Base-by-base conservation (phyloP, 176 grass and related monocot species). In the Themeda triandra region DNA sequence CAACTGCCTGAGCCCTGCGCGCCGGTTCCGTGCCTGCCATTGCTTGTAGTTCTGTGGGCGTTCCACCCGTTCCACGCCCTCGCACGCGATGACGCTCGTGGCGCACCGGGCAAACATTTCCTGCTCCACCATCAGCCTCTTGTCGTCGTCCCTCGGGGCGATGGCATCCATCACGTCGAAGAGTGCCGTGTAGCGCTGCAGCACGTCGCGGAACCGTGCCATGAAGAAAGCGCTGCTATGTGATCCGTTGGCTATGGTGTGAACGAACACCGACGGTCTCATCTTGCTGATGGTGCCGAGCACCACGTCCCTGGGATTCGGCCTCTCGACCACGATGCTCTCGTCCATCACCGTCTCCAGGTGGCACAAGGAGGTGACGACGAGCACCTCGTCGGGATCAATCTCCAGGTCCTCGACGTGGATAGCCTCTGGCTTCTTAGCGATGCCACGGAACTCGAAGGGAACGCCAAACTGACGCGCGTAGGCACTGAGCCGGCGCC, bases 121-220 rank as follows among this genome's bases (percentile, higher is more conserved):
- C 23, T 42, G 82, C 82, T 91, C 90, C 3, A 91, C 46, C 30
- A 74, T 35, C 78, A 73, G 53, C 24, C 90, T 73, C 14, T 2
- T 51, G 0, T 82, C 64, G 6, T 33, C 51, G 41, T 78, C 77
- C 2, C 77, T 73, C 4, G 86, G 77, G 24, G n/a, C n/a, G n/a
- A n/a, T n/a, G n/a, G n/a, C n/a, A n/a, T 88, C 90, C 18, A 91
- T 73, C 82, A 79, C 63, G 67, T 88, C 90, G 17, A 88, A 88
- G 5, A 68, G 23, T 2, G 90, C 69, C 0, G 85, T 46, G 44
- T 78, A 88, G 15, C n/a, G 31, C 66, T 85, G 73, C 0, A 91
- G 77, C 0, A 82, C 86, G 37, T 91, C 90, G 8, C 73, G 72
- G 51, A 91, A 91, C 3, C 90, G 77, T 25, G 86, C 78, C 24